Evolutionary conservation across 1,139 yeast species (phyloP), one percentile per base, ranked within the genome.

Genomic region (Scheffersomyces segobiensis): DNA sequence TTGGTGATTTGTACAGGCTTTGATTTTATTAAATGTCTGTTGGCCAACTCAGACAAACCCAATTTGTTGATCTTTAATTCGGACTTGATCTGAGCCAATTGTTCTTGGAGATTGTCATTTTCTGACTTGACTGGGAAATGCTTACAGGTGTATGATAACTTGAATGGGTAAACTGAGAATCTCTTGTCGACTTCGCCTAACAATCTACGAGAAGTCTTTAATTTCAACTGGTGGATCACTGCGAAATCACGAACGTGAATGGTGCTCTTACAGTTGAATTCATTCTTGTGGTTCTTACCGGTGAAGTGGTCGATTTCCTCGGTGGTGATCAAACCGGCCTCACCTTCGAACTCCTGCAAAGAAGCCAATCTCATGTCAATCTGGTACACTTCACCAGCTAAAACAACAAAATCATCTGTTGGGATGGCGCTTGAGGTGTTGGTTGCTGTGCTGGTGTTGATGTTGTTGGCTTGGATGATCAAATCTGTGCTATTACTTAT

Each of bases 121-220:
- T 74, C 70, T 48, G 76, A 66, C 55, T 81, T 73, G 53, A 87
- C 74, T 64, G 93, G 92, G 82, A 88, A 87, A 53, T 75, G 68
- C 24, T 80, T 78, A 18, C 89, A 81, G 55, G 89, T 76, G 71
- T 89, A 87, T 55, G 89, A 78, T 63, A 93, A 80, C 75, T 93
- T 93, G 81, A 95, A 92, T 58, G 99, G 98, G 74, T 85, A 95
- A 50, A 95, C 98, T 22, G 97, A 91, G 67, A 88, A 85, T 52
- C 80, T 74, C 64, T 85, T 86, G 72, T 92, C 97, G 61, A 92
- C 84, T 62, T 84, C 85, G 52, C 87, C 81, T 65, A 93, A 80
- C 58, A 93, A 81, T 62, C 83, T 83, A 73, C 97, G 86, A 5
- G 97, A 82, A 26, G 92, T 82, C 70, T 85, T 88, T 67, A 93